phyloP scores from a whole-genome alignment of 2,329 filamentous ascomycete genomes.

The Pseudogymnoascus sp. region DNA sequence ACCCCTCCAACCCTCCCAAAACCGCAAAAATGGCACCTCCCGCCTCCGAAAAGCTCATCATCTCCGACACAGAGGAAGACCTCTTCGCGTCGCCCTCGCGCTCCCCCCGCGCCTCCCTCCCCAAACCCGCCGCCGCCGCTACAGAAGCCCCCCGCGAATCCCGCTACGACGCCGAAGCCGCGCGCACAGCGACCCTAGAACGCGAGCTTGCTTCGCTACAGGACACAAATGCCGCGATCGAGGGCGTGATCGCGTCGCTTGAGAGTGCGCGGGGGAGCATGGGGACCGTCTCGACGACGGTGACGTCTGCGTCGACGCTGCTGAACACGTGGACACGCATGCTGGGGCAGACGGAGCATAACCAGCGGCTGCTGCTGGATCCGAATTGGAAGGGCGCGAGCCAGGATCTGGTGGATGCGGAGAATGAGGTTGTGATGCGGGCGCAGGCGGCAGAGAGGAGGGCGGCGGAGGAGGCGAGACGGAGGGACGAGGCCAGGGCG shows the following conservation, averaged over 20 bases:
- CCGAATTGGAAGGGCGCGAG: conserved; percentile 83
- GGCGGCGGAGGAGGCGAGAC: conserved; percentile 69
- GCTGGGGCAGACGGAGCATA: conserved; percentile 94
- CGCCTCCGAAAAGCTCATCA: conserved; percentile 40
- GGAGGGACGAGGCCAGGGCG: conserved; percentile 62
- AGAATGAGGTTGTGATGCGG: conserved; percentile 66
- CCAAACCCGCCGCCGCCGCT: conserved; percentile 23
- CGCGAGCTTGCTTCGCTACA: conserved; percentile 76
- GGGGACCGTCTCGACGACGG: conserved; percentile 81
- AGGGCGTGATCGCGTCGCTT: conserved; percentile 65
- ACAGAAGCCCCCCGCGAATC: conserved; percentile 42
- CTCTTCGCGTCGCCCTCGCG: conserved; percentile 50
- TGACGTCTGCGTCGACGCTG: conserved; percentile 78
- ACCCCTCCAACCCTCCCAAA: background rate
- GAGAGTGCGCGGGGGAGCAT: conserved; percentile 70
- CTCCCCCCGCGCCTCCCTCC: conserved; percentile 25
- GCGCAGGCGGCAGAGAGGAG: conserved; percentile 72
- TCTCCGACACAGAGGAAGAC: conserved; percentile 47
- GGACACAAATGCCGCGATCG: conserved; percentile 81
- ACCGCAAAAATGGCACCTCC: background rate
- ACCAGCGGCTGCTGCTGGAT: conserved; percentile 83
- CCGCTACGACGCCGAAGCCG: conserved; percentile 56
- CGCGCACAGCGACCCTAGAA: conserved; percentile 65
- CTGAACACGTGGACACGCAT: conserved; percentile 95
- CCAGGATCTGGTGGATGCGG: conserved; percentile 77